Evolutionary conservation across 2,329 filamentous ascomycete genomes (phyloP).

Genomic region (Dothistroma pini): DNA sequence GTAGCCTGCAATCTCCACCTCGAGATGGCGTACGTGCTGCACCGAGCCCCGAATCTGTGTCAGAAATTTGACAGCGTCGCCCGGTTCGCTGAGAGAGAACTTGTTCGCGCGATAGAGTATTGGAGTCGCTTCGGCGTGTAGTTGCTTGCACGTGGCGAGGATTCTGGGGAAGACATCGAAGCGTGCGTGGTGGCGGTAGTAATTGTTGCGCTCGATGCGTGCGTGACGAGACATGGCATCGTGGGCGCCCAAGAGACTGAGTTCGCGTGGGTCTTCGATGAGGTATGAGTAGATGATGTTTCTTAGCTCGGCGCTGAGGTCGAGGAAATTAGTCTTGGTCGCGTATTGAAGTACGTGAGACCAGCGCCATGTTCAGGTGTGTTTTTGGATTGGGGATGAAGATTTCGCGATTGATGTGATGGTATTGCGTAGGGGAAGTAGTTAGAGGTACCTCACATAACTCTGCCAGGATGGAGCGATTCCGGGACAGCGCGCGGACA

Average conservation of each 20-base stretch:
- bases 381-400: too few species aligned
- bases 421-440: too few species aligned
- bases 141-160: conserved; percentile 35
- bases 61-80: not conserved
- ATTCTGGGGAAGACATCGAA: not conserved
- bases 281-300: not conserved
- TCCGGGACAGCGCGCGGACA: too few species aligned
- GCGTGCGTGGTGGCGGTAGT: not conserved
- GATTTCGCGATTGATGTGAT: too few species aligned
- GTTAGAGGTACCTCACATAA: too few species aligned
- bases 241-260: not conserved
- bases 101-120: conserved; percentile 47
- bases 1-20: not conserved
- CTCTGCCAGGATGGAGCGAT: too few species aligned
- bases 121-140: conserved; percentile 40
- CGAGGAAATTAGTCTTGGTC: not conserved
- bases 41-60: not conserved
- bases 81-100: not conserved
- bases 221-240: not conserved
- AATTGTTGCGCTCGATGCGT: not conserved
- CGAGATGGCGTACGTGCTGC: not conserved
- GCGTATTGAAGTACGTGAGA: too few species aligned
- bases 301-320: not conserved
- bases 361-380: too few species aligned
- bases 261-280: not conserved